These are phyloP conservation scores for Annulohypoxylon maeteangense DNA, from an alignment of 495 filamentous ascomycete genomes.

Conservation along the genomic window DNA sequence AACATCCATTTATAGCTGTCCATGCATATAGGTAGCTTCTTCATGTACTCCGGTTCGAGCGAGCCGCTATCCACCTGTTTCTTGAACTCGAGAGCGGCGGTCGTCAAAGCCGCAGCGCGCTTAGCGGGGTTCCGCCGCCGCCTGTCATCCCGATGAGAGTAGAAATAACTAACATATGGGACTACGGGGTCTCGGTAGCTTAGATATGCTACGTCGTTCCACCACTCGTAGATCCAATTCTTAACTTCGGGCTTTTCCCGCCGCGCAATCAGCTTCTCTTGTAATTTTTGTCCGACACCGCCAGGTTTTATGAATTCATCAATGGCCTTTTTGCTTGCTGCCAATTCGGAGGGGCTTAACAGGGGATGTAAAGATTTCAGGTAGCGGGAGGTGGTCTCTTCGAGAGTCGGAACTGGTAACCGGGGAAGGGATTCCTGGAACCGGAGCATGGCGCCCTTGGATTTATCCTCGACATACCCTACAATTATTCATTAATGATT, in stretches of 20 bases:
- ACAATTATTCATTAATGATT: slow-evolving; percentile 17
- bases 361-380: slow-evolving; percentile 91
- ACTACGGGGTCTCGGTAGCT: slow-evolving; percentile 94
- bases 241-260: slow-evolving; percentile 83
- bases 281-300: slow-evolving; percentile 83
- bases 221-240: slow-evolving; percentile 98
- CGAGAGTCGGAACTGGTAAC: slow-evolving; percentile 90
- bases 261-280: slow-evolving; percentile 85
- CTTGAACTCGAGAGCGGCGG: slow-evolving; percentile 91
- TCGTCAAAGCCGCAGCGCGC: slow-evolving; percentile 90
- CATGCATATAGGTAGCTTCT: slow-evolving; percentile 94
- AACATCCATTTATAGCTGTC: slow-evolving; percentile 99
- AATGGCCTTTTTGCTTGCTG: slow-evolving; percentile 81
- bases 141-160: slow-evolving; percentile 95
- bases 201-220: slow-evolving; percentile 94
- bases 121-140: slow-evolving; percentile 87
- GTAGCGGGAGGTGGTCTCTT: slow-evolving; percentile 92
- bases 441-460: slow-evolving; percentile 91
- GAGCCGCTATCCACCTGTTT: slow-evolving; percentile 83
- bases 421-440: slow-evolving; percentile 95
- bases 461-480: slow-evolving; percentile 93
- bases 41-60: slow-evolving; percentile 98
- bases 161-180: slow-evolving; percentile 99
- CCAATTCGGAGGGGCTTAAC: slow-evolving; percentile 76
- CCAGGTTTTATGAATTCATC: slow-evolving; percentile 84